phyloP scores from a whole-genome alignment of 371 early-diverging fungal species.

The Rhizomucor pusillus region DNA sequence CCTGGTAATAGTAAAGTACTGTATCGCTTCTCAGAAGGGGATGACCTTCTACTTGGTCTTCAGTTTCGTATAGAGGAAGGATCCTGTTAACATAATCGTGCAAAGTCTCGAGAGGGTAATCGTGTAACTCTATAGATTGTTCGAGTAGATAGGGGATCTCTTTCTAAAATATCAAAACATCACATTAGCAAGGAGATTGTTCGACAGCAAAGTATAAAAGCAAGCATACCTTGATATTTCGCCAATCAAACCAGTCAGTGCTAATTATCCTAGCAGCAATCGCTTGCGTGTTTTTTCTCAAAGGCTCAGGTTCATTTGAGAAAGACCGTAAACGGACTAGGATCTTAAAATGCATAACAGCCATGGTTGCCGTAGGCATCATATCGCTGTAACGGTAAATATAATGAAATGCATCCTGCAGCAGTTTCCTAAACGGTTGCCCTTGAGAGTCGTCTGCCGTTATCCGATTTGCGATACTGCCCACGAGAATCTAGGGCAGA shows the following conservation, averaged over 20 bases:
- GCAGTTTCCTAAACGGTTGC: constrained; percentile 9
- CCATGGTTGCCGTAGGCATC: constrained; percentile 33
- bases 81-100: constrained; percentile 41
- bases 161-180: constrained; percentile 19
- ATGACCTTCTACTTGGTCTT: constrained; percentile 33
- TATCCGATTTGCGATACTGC: constrained; percentile 17
- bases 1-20: constrained; percentile 51
- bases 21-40: constrained; percentile 52
- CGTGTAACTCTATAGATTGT: constrained; percentile 44
- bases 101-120: constrained; percentile 38
- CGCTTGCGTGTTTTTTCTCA: constrained; percentile 17
- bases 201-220: neutral
- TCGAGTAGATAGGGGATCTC: constrained; percentile 36
- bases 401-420: constrained; percentile 36
- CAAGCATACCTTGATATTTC: constrained; percentile 29
- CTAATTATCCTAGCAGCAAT: constrained; percentile 24
- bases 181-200: neutral
- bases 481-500: constrained; percentile 12
- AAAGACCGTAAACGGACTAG: constrained; percentile 26
- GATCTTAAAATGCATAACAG: constrained; percentile 27
- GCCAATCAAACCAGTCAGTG: constrained; percentile 42
- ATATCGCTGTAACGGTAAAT: constrained; percentile 24
- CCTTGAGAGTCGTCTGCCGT: constrained; percentile 9
- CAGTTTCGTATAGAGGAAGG: constrained; percentile 42
- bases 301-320: constrained; percentile 4